Percentiles rank a stretch among this genome's conserved stretches.
Evolutionary conservation across 768 basidiomycete species (phyloP).

Genomic region (Hygrocybe punicea): DNA sequence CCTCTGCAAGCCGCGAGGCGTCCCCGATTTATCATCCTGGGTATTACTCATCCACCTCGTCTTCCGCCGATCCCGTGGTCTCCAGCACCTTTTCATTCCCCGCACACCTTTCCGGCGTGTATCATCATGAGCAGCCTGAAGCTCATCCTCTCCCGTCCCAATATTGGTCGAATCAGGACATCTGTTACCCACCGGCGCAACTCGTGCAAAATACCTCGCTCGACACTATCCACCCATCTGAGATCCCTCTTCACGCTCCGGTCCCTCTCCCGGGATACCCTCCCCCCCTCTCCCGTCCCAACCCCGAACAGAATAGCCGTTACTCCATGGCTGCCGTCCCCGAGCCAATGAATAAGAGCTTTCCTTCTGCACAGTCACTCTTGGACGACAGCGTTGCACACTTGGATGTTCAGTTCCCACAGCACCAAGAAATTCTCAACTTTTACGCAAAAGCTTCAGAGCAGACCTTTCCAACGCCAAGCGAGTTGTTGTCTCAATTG

Average conservation of each 20-base stretch:
- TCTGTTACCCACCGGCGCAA: constrained; percentile 4
- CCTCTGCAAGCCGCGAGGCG: not conserved
- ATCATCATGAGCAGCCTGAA: constrained; percentile 12
- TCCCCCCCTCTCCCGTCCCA: constrained; percentile 13
- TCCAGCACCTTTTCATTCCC: constrained; percentile 24
- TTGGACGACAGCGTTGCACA: constrained; percentile 5
- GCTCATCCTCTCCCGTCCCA: not conserved
- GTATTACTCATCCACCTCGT: constrained; percentile 18
- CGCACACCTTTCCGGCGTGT: constrained; percentile 42
- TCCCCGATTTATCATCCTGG: not conserved
- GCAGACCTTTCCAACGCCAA: constrained; percentile 60
- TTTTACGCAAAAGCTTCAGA: constrained; percentile 20
- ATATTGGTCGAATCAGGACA: not conserved
- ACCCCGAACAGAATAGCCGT: constrained; percentile 3
- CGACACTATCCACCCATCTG: not conserved
- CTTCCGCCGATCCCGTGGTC: constrained; percentile 22
- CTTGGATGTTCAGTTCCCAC: constrained; percentile 6
- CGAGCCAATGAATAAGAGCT: constrained; percentile 12
- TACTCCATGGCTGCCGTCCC: constrained; percentile 10
- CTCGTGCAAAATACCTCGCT: not conserved
- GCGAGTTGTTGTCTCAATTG: constrained; percentile 54
- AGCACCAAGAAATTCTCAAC: not conserved
- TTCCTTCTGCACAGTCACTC: constrained; percentile 12
- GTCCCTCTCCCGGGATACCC: constrained; percentile 22
- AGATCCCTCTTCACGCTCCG: constrained; percentile 30